A percentile compares a stretch with the other conserved stretches of the same genome.
phyloP scores from a whole-genome alignment of 805 yeast genomes.

The Yamadazyma takamatsuzukensis region DNA sequence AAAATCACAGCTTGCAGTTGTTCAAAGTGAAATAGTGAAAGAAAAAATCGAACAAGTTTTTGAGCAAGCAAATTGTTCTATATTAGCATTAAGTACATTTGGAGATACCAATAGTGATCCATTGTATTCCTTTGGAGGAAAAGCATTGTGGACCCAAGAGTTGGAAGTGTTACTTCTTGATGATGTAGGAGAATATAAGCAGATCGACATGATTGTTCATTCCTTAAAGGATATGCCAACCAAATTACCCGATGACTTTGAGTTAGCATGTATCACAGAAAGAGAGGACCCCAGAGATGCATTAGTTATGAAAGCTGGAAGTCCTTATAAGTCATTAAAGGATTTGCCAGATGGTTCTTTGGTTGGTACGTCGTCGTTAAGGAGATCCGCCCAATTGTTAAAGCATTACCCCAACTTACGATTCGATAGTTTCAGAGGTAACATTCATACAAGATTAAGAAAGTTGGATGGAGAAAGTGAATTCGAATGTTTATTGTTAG shows the following conservation, averaged over 20 bases:
- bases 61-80: slow-evolving; percentile 68
- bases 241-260: slow-evolving; percentile 81
- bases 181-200: slow-evolving; percentile 56
- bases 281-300: slow-evolving; percentile 96
- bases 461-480: slow-evolving; percentile 65
- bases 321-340: slow-evolving; percentile 57
- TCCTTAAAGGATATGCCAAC: slow-evolving; percentile 94
- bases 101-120: slow-evolving; percentile 91
- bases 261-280: slow-evolving; percentile 78
- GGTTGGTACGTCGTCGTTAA: slow-evolving; percentile 92
- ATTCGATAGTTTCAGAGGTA: slow-evolving; percentile 85
- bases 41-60: slow-evolving; percentile 52
- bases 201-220: slow-evolving; percentile 87
- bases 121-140: slow-evolving; percentile 92
- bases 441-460: slow-evolving; percentile 66
- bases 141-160: slow-evolving; percentile 94
- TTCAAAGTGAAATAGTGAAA: slow-evolving; percentile 76
- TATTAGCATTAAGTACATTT: slow-evolving; percentile 75
- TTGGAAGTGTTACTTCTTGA: slow-evolving; percentile 73
- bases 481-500: slow-evolving; percentile 75
- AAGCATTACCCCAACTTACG: slow-evolving; percentile 70
- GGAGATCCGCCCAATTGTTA: slow-evolving; percentile 88
- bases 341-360: slow-evolving; percentile 84
- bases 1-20: slow-evolving; percentile 80
- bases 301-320: slow-evolving; percentile 64